Evolutionary conservation across 371 early-diverging fungal species (phyloP), one percentile per base, ranked within the genome.

Genomic region (Mucor piriformis): DNA sequence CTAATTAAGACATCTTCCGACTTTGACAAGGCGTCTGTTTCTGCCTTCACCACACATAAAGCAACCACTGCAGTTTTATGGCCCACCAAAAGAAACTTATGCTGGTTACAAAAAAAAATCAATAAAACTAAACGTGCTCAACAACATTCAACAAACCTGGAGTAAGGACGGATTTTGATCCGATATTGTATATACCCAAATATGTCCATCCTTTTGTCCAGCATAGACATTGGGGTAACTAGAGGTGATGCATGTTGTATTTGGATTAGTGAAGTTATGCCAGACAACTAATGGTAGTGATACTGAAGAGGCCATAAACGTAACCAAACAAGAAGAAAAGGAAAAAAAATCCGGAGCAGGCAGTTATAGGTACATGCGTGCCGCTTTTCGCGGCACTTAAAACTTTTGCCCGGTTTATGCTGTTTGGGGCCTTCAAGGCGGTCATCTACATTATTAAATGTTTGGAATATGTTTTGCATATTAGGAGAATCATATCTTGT

Each of bases 201-300:
- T 84, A 61, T 75, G 79, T 15, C 86, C 86, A 70, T 86, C 80
- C 32, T 81, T 81, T 48, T 83, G 80, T 15, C 86, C 86, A 6
- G 77, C 74, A 56, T 81, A 78, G 16, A 86, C 70, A 62, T 79
- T 48, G 27, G 81, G 70, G 32, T 63, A 60, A 11, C 64, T 64
- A 56, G 50, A 69, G 18, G 64, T 50, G 8, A 76, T 51, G 37
- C 73, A 73, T 24, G 77, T 77, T 40, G 69, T 69, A 46, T 67
- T 69, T 34, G 74, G 73, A 56, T 80, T 75, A 21, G 64, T 60
- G 27, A 70, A 71, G 40, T 71, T 67, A 54, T 77, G 75, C 80
- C 80, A 80, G 23, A 70, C 68, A 27, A 71, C 75, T 16, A 80
- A 46, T 16, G 80, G 80, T 46, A 77, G 54, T 16, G 71, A 66